Evolutionary conservation across 2,329 filamentous ascomycete genomes (phyloP).

Genomic region (Plenodomus lindquistii): DNA sequence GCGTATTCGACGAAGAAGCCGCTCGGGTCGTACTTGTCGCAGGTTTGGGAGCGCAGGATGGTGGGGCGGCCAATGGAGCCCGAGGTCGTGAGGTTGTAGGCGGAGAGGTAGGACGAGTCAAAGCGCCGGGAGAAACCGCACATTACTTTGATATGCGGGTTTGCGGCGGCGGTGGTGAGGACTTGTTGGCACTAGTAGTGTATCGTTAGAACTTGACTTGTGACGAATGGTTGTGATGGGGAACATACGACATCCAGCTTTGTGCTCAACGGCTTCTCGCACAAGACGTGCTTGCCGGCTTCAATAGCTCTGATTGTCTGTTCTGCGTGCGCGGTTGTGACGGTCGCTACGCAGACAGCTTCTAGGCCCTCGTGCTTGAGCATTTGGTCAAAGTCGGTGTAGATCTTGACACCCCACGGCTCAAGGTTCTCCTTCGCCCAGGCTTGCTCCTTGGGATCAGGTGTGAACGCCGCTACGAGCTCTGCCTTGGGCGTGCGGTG

Average conservation of each 20-base stretch:
- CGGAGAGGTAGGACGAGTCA: conserved; percentile 67
- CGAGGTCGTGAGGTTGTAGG: conserved; percentile 54
- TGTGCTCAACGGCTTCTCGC: conserved; percentile 64
- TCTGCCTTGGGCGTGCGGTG: conserved; percentile 51
- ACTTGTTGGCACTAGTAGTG: conserved; percentile 60
- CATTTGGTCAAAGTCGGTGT: conserved; percentile 61
- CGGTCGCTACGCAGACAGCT: conserved; percentile 60
- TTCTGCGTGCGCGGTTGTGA: conserved; percentile 60
- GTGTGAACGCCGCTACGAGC: conserved; percentile 54
- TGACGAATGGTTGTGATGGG: not conserved
- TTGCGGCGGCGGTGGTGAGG: conserved; percentile 58
- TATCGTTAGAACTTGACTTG: not conserved
- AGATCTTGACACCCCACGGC: conserved; percentile 57
- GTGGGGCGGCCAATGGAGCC: conserved; percentile 64
- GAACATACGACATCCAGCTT: conserved; percentile 60
- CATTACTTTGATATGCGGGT: conserved; percentile 67
- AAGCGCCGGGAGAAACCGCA: conserved; percentile 69
- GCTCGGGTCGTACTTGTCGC: conserved; percentile 65
- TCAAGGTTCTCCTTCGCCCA: conserved; percentile 58
- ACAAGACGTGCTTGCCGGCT: conserved; percentile 59
- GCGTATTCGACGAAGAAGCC: conserved; percentile 73
- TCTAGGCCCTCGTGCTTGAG: conserved; percentile 59
- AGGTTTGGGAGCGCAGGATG: conserved; percentile 67
- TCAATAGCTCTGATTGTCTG: conserved; percentile 62
- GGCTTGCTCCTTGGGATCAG: conserved; percentile 46